Percentiles rank a stretch among this genome's conserved stretches.
Conservation (phyloP, 169 alveolate genomes). For the Plasmodium berghei region DNA sequence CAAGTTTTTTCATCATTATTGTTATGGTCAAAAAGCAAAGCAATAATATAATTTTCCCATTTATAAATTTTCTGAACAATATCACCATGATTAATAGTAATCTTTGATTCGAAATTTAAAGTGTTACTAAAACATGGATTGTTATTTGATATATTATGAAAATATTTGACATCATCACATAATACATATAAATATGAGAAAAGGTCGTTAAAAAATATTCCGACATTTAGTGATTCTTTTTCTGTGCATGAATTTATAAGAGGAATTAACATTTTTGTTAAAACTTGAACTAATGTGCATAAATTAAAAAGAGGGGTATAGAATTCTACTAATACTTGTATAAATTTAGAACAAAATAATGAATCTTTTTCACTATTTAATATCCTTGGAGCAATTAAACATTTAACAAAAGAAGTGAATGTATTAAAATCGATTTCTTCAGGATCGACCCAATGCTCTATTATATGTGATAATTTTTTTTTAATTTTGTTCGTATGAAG, state of each 20-base stretch:
- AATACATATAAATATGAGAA: conserved; percentile 41
- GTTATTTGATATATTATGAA: conserved; percentile 20
- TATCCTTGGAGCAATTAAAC: conserved; percentile 63
- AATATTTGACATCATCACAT: conserved; percentile 45
- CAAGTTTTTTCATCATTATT: conserved; percentile 38
- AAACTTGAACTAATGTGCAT: conserved; percentile 34
- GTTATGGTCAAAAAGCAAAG: conserved; percentile 51
- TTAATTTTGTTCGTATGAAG: conserved; percentile 45
- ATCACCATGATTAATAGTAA: conserved; percentile 23
- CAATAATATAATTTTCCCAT: conserved; percentile 46
- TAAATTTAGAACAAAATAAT: conserved; percentile 47
- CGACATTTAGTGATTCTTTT: conserved; percentile 56
- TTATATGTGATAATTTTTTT: conserved; percentile 22
- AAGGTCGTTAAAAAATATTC: conserved; percentile 47
- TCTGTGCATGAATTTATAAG: conserved; percentile 71
- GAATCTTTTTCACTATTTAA: conserved; percentile 68
- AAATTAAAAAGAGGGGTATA: conserved; percentile 51
- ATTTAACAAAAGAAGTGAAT: conserved; percentile 31
- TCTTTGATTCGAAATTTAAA: conserved; percentile 39
- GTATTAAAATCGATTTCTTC: conserved; percentile 38
- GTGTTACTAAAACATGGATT: conserved; percentile 66
- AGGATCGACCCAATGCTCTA: conserved; percentile 70
- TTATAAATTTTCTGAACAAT: conserved; percentile 22
- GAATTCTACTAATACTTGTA: conserved; percentile 29
- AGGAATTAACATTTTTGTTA: conserved; percentile 59